Evolutionary conservation across 2,329 filamentous ascomycete genomes (phyloP).

Genomic region (Neoarthrinium moseri): DNA sequence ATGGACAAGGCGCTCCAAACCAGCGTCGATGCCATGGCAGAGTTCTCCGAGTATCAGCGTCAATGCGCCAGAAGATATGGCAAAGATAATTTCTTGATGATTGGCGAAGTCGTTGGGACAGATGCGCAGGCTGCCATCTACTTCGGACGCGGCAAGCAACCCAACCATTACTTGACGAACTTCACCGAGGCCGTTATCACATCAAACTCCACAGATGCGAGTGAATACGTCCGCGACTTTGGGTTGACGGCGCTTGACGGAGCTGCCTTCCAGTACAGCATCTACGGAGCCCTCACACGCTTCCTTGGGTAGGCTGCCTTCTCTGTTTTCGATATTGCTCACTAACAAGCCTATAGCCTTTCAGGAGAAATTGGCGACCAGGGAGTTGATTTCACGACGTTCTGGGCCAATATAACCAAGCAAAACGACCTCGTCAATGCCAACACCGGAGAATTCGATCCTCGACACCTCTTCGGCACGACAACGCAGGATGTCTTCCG

Average conservation of each 20-base stretch:
- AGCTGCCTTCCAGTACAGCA: not conserved
- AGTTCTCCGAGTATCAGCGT: not conserved
- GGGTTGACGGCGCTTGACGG: not conserved
- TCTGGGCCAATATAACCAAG: conserved; percentile 55
- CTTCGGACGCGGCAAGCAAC: not conserved
- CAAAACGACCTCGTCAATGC: conserved; percentile 61
- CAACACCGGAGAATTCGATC: conserved; percentile 60
- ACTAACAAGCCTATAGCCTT: not conserved
- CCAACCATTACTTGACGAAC: not conserved
- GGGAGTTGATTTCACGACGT: conserved; percentile 35
- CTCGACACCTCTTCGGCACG: conserved; percentile 62
- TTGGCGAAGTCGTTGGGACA: not conserved
- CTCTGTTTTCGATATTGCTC: no score
- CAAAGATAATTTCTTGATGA: not conserved
- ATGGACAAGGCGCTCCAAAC: not conserved
- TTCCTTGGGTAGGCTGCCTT: conserved; percentile 23
- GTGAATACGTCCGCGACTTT: not conserved
- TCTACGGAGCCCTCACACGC: conserved; percentile 18
- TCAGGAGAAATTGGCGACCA: not conserved
- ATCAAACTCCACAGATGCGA: not conserved
- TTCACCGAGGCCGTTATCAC: not conserved
- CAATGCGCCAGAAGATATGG: not conserved
- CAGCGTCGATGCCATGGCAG: not conserved
- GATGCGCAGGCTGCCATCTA: not conserved
- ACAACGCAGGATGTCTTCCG: conserved; percentile 67